Percentiles rank a stretch among this genome's conserved stretches.
These are phyloP conservation scores for sorghum (Sorghum bicolor) DNA, from an alignment of 176 grass and related monocot genomes.

Conservation along the genomic window DNA sequence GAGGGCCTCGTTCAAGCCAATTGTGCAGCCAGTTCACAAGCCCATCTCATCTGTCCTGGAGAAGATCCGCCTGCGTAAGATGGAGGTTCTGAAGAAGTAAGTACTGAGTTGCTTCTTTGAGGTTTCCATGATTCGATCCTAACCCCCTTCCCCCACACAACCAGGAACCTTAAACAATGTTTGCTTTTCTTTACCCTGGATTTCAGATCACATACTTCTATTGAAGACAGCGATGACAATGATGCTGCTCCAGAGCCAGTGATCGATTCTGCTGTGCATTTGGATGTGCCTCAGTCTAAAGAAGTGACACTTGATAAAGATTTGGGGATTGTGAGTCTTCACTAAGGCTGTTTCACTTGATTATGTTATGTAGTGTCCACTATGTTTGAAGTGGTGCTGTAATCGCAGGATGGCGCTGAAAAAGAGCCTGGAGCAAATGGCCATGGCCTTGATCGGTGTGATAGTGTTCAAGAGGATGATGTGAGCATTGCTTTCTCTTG, in stretches of 20 bases:
- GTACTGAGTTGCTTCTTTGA: neutral
- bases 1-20: conserved; percentile 67
- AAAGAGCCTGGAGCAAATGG: conserved; percentile 18
- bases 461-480: conserved; percentile 25
- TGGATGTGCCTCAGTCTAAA: conserved; percentile 17
- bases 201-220: conserved; percentile 44
- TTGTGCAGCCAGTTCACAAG: conserved; percentile 56
- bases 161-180: neutral
- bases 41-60: conserved; percentile 90
- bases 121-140: neutral
- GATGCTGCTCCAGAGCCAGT: conserved; percentile 21
- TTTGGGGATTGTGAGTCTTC: conserved; percentile 34
- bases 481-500: conserved; percentile 26
- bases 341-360: conserved; percentile 11
- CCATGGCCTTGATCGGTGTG: neutral
- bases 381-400: conserved; percentile 1
- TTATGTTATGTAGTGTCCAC: neutral
- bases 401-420: conserved; percentile 33
- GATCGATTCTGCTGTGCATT: neutral
- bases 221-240: conserved; percentile 26
- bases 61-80: conserved; percentile 87
- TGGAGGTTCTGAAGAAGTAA: conserved; percentile 71
- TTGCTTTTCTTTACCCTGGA: neutral
- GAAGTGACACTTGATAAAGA: conserved; percentile 3
- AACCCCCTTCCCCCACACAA: too few relatives aligned